Evolutionary conservation across 768 basidiomycete species (phyloP).

Genomic region (Termitomyces sp.): DNA sequence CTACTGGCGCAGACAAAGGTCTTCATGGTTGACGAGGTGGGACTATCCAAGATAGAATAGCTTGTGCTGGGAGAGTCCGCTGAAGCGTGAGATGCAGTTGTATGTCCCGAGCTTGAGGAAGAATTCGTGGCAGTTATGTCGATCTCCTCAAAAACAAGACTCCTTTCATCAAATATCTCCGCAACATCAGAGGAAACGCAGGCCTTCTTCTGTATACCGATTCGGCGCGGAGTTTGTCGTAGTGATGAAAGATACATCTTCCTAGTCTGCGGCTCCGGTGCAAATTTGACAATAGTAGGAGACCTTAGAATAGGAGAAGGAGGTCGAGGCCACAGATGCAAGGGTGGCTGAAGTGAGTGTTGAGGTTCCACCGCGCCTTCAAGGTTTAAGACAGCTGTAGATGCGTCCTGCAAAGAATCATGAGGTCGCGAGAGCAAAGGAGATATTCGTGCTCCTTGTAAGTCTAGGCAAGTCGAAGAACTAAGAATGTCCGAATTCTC

Average conservation of each 20-base stretch:
- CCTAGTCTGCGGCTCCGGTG: constrained; percentile 6
- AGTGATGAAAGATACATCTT: constrained; percentile 1
- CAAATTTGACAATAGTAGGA: constrained; percentile 18
- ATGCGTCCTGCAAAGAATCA: constrained; percentile 18
- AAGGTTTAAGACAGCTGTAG: constrained; percentile 14
- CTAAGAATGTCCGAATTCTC: not conserved
- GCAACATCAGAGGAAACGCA: not conserved
- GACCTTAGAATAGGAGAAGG: constrained; percentile 8
- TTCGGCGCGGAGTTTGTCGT: not conserved
- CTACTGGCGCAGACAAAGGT: constrained; percentile 16
- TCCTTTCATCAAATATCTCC: not conserved
- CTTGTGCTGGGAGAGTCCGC: constrained; percentile 10
- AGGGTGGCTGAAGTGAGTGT: constrained; percentile 25
- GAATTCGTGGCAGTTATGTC: not conserved
- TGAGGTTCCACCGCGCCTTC: constrained; percentile 11
- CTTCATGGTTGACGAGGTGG: constrained; percentile 13
- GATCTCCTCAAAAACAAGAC: not conserved
- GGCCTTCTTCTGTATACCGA: not conserved
- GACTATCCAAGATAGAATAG: constrained; percentile 15
- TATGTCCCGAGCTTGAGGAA: not conserved
- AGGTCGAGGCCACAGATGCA: constrained; percentile 13
- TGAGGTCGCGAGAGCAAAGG: constrained; percentile 9
- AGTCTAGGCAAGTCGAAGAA: not conserved
- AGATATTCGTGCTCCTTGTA: constrained; percentile 11
- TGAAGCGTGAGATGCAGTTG: not conserved